These are phyloP conservation scores for Vigna reflexopilosa DNA, from an alignment of 306 rosid genomes.

Conservation along the genomic window DNA sequence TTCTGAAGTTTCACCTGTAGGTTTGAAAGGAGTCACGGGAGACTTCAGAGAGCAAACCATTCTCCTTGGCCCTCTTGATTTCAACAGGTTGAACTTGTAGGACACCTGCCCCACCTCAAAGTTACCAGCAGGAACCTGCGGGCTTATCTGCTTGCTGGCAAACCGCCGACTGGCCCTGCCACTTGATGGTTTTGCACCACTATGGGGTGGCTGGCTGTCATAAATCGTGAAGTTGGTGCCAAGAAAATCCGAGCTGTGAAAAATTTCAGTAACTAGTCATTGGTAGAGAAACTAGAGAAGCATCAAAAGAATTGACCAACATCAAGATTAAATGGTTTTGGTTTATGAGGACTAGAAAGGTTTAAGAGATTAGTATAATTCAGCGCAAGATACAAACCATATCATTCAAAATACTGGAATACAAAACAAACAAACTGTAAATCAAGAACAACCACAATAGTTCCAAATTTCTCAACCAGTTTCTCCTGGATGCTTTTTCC, in stretches of 20 bases:
- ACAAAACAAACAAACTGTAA: conserved; percentile 15
- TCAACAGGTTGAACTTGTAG: conserved; percentile 92
- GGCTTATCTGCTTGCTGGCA: conserved; percentile 97
- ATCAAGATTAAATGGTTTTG: neutral
- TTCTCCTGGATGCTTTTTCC: neutral
- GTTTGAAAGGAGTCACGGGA: conserved; percentile 53
- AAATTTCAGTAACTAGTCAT: conserved; percentile 30
- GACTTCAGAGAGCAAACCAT: conserved; percentile 78
- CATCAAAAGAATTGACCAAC: conserved; percentile 11
- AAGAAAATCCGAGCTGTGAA: conserved; percentile 93
- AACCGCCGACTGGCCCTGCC: conserved; percentile 84
- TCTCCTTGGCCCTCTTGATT: conserved; percentile 99
- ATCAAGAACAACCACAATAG: neutral
- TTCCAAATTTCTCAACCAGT: neutral
- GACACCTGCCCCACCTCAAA: conserved; percentile 91
- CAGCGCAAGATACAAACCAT: neutral
- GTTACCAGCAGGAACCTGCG: conserved; percentile 94
- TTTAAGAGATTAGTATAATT: conserved; percentile 6
- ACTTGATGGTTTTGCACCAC: conserved; percentile 89
- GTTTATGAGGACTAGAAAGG: neutral
- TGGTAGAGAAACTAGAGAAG: neutral
- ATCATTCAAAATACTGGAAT: neutral
- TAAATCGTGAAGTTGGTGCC: conserved; percentile 93
- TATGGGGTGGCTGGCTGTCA: conserved; percentile 91
- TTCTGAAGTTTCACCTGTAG: conserved; percentile 52